A percentile compares a stretch with the other conserved stretches of the same genome.
Evolutionary conservation across 768 basidiomycete genomes (phyloP).

Genomic region (Russula compacta): DNA sequence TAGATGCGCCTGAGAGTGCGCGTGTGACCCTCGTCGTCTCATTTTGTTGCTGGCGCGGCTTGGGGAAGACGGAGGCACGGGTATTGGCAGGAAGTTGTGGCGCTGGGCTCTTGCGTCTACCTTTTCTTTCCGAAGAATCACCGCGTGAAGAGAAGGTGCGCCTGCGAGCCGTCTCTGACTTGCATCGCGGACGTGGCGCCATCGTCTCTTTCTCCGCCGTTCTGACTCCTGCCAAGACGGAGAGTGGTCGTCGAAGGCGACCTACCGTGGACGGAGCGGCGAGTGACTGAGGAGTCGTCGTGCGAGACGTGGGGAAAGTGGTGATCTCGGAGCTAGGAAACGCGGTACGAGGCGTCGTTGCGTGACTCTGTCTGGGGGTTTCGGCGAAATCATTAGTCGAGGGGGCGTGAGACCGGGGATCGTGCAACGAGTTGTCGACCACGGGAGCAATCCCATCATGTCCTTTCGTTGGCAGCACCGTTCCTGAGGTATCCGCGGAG

Average conservation of each 20-base stretch:
- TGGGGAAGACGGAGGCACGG: neutral
- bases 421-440: neutral
- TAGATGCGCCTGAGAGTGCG: neutral
- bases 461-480: neutral
- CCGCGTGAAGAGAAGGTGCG: no score
- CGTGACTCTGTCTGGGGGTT: neutral
- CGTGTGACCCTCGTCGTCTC: neutral
- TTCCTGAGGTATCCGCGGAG: neutral
- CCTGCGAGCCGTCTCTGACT: neutral
- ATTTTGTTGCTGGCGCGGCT: neutral
- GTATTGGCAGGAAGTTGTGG: neutral
- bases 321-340: neutral
- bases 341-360: neutral
- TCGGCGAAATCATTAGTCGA: neutral
- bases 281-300: neutral
- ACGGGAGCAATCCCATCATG: neutral
- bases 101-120: neutral
- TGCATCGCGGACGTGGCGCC: neutral
- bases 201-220: neutral
- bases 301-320: neutral
- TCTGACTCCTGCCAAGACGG: neutral
- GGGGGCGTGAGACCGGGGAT: neutral
- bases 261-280: neutral
- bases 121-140: neutral
- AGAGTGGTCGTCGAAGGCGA: no score